A percentile compares a stretch with the other conserved stretches of the same genome.
phyloP scores from a whole-genome alignment of 371 early-diverging fungal species.

The Mucor irregularis region DNA sequence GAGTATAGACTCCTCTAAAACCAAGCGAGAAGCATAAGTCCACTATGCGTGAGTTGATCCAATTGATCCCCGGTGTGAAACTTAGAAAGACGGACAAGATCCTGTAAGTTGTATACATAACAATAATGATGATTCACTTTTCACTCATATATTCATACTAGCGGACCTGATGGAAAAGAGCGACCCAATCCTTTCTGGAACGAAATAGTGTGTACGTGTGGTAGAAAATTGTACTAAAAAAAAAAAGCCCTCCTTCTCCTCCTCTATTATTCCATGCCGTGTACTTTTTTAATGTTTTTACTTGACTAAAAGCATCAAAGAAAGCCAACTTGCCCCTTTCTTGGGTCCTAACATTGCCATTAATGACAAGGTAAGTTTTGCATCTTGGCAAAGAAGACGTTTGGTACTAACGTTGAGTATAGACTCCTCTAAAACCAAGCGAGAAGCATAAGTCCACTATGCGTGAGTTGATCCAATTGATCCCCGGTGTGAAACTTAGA shows the following conservation, averaged over 20 bases:
- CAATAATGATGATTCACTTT: not conserved
- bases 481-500: conserved; percentile 9
- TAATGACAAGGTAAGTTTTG: not conserved
- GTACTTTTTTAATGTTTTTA: not conserved
- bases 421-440: conserved; percentile 6
- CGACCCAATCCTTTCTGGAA: conserved; percentile 19
- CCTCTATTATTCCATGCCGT: not conserved
- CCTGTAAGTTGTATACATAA: conserved; percentile 8
- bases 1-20: not conserved
- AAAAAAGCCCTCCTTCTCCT: not conserved
- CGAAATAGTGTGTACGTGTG: conserved; percentile 13
- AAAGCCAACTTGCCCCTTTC: not conserved
- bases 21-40: conserved; percentile 18
- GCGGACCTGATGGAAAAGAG: conserved; percentile 15
- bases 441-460: conserved; percentile 19
- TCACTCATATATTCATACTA: not conserved
- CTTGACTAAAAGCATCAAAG: too few relatives aligned
- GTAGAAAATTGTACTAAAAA: not conserved
- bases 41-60: conserved; percentile 20
- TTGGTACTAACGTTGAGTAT: not conserved
- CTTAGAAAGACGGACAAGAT: conserved; percentile 19
- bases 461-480: conserved; percentile 14
- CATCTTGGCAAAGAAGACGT: not conserved
- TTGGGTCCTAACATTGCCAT: too few relatives aligned
- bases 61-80: conserved; percentile 5